Base-by-base conservation (phyloP, 1,284 basidiomycete species). In the Grifola frondosa region DNA sequence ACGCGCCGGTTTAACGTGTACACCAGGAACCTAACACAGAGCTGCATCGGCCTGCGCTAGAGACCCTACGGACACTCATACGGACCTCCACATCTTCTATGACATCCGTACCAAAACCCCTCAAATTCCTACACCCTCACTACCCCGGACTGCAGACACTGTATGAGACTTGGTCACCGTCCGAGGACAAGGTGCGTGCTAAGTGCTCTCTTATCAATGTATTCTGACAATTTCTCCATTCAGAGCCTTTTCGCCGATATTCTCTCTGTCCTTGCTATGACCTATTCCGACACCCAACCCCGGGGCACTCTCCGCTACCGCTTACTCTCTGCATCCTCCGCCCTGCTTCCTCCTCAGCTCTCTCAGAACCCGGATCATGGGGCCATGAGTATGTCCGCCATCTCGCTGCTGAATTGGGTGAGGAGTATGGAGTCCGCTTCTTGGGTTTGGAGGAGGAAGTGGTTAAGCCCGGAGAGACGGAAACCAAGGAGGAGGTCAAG, bases 51-150 rank as follows among this genome's bases (percentile, higher is more conserved):
- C 88, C 96, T 21, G 94, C 96, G 15, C 78, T 99, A 23, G 97
- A 99, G 70, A 93, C 92, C 2, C 76, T 99, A 13, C 81, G 96
- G 44, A 96, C 90, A 17, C 75, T 99, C 29, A 99, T 99, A 60
- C 78, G 93, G 60, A 98, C 97, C 4, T 95, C 94, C 17, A 99
- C 97, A 4, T 96, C 92, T 16, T 98, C 94, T 6, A 98, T 99
- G 96, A 99, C 97, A n/a, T 96, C 92, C 12, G 97, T 99, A 11
- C 97, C 97, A 3, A 99, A 99, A 74, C 97, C 97, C 25, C 80
- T 99, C 52, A 99, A 99, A 70, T 99, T 99, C 72, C 80, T 99
- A 36, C 86, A 95, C 48, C 96, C 95, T 21, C 89, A 95, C 63
- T 99, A 97, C 65, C 88, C 89, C 30, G 88, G 88, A 50, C 77